Evolutionary conservation across 2,329 filamentous ascomycete species (phyloP).

Genomic region (Thielaviopsis ethacetica): DNA sequence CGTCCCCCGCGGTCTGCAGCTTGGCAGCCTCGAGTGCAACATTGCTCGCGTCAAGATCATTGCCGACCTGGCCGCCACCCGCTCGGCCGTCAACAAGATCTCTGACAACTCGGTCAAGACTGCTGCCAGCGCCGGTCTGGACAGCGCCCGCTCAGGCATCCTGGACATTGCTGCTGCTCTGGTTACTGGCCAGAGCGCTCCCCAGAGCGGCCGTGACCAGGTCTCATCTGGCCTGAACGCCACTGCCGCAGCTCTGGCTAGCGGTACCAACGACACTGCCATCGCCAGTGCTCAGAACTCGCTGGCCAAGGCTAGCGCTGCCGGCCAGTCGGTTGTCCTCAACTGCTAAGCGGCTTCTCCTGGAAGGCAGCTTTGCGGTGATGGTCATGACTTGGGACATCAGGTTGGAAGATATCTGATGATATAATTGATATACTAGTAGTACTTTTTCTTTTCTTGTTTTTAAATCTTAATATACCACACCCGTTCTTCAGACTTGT

Average conservation of each 20-base stretch:
- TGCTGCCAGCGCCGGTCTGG: slow-evolving; percentile 3
- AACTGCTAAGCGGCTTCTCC: background rate
- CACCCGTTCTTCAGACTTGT: no score
- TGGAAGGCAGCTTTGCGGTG: background rate
- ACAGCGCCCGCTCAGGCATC: slow-evolving; percentile 4
- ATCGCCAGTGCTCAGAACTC: background rate
- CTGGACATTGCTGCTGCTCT: slow-evolving; percentile 7
- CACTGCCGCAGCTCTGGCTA: background rate
- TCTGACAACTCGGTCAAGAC: slow-evolving; percentile 1
- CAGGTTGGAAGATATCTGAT: background rate
- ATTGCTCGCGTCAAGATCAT: slow-evolving; percentile 9
- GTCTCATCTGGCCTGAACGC: slow-evolving; percentile 6
- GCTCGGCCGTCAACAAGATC: slow-evolving; percentile 2
- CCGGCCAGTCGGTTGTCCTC: background rate
- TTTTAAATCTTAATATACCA: background rate
- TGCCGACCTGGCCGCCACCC: slow-evolving; percentile 5
- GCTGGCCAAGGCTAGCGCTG: background rate
- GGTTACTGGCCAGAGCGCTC: slow-evolving; percentile 2
- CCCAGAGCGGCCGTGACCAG: background rate
- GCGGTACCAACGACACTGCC: slow-evolving; percentile 2
- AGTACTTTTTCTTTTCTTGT: background rate
- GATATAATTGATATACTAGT: background rate
- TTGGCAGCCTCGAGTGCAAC: slow-evolving; percentile 7
- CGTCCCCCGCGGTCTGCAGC: slow-evolving; percentile 3
- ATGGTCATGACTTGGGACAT: background rate